phyloP scores from a whole-genome alignment of 768 basidiomycete genomes.

The Phanerochaete sordida region DNA sequence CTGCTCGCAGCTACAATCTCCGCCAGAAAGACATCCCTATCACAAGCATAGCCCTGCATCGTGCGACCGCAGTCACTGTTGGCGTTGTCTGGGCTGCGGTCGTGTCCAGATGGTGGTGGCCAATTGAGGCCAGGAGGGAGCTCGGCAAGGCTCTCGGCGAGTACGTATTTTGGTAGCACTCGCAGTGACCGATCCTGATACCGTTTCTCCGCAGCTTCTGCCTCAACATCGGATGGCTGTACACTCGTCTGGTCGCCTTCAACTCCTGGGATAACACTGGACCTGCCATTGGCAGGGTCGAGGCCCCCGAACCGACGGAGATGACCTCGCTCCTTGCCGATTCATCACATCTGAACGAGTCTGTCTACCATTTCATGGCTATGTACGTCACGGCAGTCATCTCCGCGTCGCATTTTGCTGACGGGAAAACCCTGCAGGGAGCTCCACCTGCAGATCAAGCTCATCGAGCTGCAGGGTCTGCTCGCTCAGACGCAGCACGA shows the following conservation, averaged over 20 bases:
- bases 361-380: conserved; percentile 86
- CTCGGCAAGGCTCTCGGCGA: conserved; percentile 83
- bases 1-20: conserved; percentile 64
- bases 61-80: conserved; percentile 74
- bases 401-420: not conserved
- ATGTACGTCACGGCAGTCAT: conserved; percentile 52
- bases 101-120: conserved; percentile 93
- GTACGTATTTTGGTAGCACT: conserved; percentile 40
- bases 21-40: conserved; percentile 64
- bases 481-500: conserved; percentile 89
- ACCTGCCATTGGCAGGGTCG: conserved; percentile 1
- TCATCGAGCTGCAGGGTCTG: conserved; percentile 83
- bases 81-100: conserved; percentile 90
- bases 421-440: conserved; percentile 57
- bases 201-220: conserved; percentile 61
- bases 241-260: conserved; percentile 84
- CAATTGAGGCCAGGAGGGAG: conserved; percentile 88
- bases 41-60: conserved; percentile 66
- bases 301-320: conserved; percentile 20
- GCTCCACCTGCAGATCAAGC: conserved; percentile 86
- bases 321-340: conserved; percentile 29
- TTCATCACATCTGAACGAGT: conserved; percentile 48
- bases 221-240: conserved; percentile 91
- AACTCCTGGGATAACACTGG: conserved; percentile 66
- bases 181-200: not conserved